Evolutionary conservation across 2,329 filamentous ascomycete species (phyloP).

Genomic region (Pyricularia sp.): DNA sequence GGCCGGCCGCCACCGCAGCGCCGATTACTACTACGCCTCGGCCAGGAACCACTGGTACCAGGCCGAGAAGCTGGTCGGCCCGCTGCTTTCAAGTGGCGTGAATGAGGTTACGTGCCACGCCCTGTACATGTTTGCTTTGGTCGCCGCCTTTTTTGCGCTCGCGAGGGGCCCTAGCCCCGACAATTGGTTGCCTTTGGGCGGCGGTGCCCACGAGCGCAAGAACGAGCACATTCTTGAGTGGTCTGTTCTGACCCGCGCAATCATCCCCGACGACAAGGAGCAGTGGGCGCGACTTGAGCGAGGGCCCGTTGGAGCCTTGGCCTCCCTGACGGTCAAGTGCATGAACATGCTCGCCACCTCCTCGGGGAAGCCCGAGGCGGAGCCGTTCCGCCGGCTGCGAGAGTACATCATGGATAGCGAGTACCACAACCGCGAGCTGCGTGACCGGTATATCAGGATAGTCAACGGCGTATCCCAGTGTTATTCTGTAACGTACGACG

Average conservation of each 20-base stretch:
- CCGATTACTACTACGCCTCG: background rate
- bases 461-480: conserved; percentile 1
- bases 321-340: background rate
- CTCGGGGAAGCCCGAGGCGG: background rate
- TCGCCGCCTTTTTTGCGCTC: conserved; percentile 1
- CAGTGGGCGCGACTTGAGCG: background rate
- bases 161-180: background rate
- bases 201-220: background rate
- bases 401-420: background rate
- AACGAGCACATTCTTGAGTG: background rate
- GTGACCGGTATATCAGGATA: background rate
- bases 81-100: background rate
- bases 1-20: background rate
- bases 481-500: conserved; percentile 2
- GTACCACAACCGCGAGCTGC: background rate
- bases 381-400: conserved; percentile 1
- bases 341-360: background rate
- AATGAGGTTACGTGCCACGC: conserved; percentile 4
- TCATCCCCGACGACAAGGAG: background rate
- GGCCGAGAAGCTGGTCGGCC: conserved; percentile 1
- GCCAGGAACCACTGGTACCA: conserved; percentile 4
- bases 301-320: conserved; percentile 1
- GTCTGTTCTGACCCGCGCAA: background rate
- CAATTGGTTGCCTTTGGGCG: background rate
- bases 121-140: conserved; percentile 3